Percentiles rank a stretch among this genome's conserved stretches.
Conservation (phyloP, 2,329 filamentous ascomycete species). For the Coniochaeta sp. region DNA sequence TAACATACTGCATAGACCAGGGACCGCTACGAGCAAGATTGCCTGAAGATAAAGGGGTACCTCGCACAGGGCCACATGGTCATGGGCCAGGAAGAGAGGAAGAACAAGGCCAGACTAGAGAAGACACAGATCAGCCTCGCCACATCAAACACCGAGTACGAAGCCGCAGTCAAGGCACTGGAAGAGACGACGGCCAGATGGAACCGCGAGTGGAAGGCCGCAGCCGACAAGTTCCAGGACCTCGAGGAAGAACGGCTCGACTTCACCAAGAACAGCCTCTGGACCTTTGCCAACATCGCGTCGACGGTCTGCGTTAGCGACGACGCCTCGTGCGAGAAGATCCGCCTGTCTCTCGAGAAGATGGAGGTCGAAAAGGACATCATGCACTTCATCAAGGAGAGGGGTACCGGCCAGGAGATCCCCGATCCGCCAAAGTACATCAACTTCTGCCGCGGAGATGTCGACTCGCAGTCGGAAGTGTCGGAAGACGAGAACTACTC, state of each 20-base stretch:
- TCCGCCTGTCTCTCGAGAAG: conserved; percentile 84
- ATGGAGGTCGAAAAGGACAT: conserved; percentile 98
- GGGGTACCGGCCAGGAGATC: conserved; percentile 92
- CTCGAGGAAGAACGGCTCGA: conserved; percentile 95
- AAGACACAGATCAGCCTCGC: conserved; percentile 97
- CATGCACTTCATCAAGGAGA: conserved; percentile 75
- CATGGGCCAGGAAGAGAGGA: conserved; percentile 97
- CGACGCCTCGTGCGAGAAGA: conserved; percentile 93
- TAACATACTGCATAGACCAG: conserved; percentile 53
- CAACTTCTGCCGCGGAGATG: conserved; percentile 92
- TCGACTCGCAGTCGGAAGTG: conserved; percentile 73
- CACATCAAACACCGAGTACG: conserved; percentile 86
- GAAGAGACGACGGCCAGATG: conserved; percentile 93
- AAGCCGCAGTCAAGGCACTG: conserved; percentile 82
- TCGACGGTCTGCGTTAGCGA: conserved; percentile 98
- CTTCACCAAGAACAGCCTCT: conserved; percentile 95
- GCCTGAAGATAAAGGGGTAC: conserved; percentile 96
- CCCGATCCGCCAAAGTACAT: conserved; percentile 96
- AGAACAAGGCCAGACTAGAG: conserved; percentile 97
- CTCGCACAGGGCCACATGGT: conserved; percentile 99
- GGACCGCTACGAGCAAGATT: conserved; percentile 95
- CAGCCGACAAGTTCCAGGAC: conserved; percentile 98
- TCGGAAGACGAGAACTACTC: conserved; percentile 88
- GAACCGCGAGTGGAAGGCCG: conserved; percentile 98
- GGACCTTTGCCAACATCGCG: conserved; percentile 95